Evolutionary conservation across 352 stramenopile genomes (phyloP), one percentile per base, ranked within the genome.

Genomic region (Phytopythium chamaehyphon): DNA sequence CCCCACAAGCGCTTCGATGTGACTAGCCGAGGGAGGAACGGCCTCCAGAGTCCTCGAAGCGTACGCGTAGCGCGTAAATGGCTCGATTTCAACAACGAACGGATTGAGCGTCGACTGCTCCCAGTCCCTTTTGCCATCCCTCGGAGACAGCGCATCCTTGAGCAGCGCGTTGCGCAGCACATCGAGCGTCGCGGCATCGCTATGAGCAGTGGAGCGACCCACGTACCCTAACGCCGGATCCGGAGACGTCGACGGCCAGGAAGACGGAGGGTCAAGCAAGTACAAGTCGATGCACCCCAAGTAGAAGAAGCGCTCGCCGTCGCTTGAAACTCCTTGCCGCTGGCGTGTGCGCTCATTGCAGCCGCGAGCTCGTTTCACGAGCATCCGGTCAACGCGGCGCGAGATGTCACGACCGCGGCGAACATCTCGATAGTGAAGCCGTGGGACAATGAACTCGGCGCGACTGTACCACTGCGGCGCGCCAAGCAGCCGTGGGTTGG

Each of bases 391-490:
- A 12, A 53, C 43, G 19, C 43, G 33, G 26, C 22, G 43, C 11
- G 31, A 6, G 2, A 58, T 7, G 19, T 45, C 39, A 6, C 19
- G 24, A n/a, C 42, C 52, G 12, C 40, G 43, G 4, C 8, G 21
- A n/a, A 52, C 47, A 38, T 52, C 52, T 6, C 52, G 43, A 21
- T 24, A 40, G 38, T 39, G 52, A 8, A 59, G 26, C n/a, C 42
- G 21, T 8, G 44, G 52, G 15, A 53, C 44, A 22, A 43, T 26
- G 46, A 84, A 84, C 36, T 84, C 71, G 16, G 57, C 40, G 16
- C 59, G 53, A 4, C 57, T 51, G 57, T 77, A 76, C 73, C 73
- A 84, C 5, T 6, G 12, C 1, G 60, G 33, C 12, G 49, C 39
- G 23, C 61, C 61, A 11, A 14, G 23, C 28, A 46, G 59, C 23